These are phyloP conservation scores for Clavispora vitiphila DNA, from an alignment of 805 yeast genomes.

Conservation along the genomic window DNA sequence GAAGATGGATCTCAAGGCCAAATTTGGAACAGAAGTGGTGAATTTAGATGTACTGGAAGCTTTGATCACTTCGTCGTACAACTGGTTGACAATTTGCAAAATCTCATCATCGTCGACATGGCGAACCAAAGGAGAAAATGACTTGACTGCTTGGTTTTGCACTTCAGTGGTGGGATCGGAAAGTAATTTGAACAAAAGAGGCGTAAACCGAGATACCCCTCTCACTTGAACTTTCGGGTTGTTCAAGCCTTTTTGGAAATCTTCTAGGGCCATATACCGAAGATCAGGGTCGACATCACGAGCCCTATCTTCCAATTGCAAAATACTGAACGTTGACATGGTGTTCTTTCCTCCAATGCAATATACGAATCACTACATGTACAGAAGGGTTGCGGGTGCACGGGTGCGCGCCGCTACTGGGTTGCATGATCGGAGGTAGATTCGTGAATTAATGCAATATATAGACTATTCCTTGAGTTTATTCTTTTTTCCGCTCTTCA, in stretches of 20 bases:
- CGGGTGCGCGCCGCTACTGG: background rate
- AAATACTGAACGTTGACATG: constrained; percentile 19
- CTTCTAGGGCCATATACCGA: constrained; percentile 81
- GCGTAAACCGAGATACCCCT: constrained; percentile 29
- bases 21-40: constrained; percentile 47
- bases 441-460: background rate
- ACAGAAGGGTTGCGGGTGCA: background rate
- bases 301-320: constrained; percentile 38
- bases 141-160: constrained; percentile 65
- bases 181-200: constrained; percentile 40
- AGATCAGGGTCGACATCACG: constrained; percentile 74
- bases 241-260: constrained; percentile 46
- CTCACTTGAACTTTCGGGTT: constrained; percentile 21
- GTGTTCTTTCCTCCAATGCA: background rate
- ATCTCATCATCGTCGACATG: constrained; percentile 27
- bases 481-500: background rate
- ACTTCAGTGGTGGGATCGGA: constrained; percentile 67
- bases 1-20: constrained; percentile 47
- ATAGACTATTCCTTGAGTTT: background rate
- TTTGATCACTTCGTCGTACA: constrained; percentile 20
- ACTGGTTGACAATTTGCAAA: constrained; percentile 24
- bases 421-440: background rate
- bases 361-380: background rate
- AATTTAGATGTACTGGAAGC: constrained; percentile 18
- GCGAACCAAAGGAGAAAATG: constrained; percentile 45